Evolutionary conservation across 176 grass and related monocot genomes (phyloP), one percentile per base, ranked within the genome.

Genomic region (Rhynchospora breviuscula): DNA sequence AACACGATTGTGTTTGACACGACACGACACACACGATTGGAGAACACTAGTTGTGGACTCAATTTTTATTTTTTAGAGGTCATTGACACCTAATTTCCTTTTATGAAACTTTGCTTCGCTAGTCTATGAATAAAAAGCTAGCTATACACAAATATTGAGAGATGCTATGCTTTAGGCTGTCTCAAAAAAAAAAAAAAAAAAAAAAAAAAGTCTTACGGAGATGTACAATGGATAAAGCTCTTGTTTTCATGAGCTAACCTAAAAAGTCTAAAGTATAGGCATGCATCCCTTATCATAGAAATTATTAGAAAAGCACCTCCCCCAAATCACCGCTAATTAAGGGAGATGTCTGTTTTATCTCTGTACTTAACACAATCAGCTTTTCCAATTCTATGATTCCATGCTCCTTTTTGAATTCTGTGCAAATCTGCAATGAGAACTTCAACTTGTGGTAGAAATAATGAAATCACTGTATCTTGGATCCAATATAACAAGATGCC

Each of bases 311-410:
- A 59, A 33, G 13, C 23, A 5, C 2, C 58, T 22, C 22, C 56
- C 56, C 21, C 25, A 63, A 81, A 72, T 81, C 58, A 63, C 31
- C 57, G 8, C 15, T 81, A 40, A 81, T 63, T 47, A 47, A 63
- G 57, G 78, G 59, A 63, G n/a, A 0, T 10, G 25, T 8, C 2
- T 63, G n/a, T 2, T 45, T 44, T 63, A 17, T 63, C 78, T 81
- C 10, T 58, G 26, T 81, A 81, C 33, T 31, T 81, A 17, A 61
- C 29, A 19, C 23, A 44, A 35, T 10, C 35, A 43, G 4, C 52
- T 25, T 59, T 59, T 61, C 77, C 77, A n/a, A n/a, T n/a, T n/a
- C n/a, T n/a, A 81, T 81, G 18, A 81, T 81, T 63, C 62, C 78
- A 80, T 80, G 78, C n/a, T 81, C 40, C 9, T 40, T 61, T 81